Percentiles rank a stretch among this genome's conserved stretches.
Conservation (phyloP, 192 early-diverging fungal genomes). For the Haplosporangium gracile region DNA sequence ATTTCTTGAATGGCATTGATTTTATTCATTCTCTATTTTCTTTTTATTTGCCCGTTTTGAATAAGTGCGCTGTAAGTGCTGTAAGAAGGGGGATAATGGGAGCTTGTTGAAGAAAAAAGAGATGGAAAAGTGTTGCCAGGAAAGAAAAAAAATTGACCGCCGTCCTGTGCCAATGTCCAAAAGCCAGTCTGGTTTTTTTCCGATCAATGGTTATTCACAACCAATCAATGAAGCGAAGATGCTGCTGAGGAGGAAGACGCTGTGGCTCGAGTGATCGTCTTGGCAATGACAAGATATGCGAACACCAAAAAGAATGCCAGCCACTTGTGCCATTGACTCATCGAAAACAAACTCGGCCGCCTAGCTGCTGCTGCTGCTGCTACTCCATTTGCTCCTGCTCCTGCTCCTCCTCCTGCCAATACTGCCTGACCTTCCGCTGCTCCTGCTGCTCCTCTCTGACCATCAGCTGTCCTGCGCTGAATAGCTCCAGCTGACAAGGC, state of each 20-base stretch:
- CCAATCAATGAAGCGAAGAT: constrained; percentile 1
- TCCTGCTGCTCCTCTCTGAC: constrained; percentile 20
- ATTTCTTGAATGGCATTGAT: neutral
- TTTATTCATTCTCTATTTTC: neutral
- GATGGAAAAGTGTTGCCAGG: neutral
- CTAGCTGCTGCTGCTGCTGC: constrained; percentile 39
- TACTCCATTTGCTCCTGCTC: constrained; percentile 10
- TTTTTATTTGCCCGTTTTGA: neutral
- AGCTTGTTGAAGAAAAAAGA: neutral
- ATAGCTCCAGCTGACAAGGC: neutral
- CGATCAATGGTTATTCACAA: neutral
- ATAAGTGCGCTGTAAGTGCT: neutral
- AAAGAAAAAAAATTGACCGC: neutral
- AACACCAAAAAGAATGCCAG: constrained; percentile 68
- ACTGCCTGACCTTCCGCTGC: neutral
- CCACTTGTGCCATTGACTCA: constrained; percentile 70
- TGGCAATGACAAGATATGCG: constrained; percentile 68
- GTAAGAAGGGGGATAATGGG: neutral
- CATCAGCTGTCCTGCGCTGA: constrained; percentile 11
- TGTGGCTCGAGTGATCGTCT: constrained; percentile 56
- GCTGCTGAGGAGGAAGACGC: constrained; percentile 19
- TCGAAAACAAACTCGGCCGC: constrained; percentile 39
- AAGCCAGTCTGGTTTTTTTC: neutral
- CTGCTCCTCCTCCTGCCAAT: constrained; percentile 10
- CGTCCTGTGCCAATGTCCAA: neutral